Base-by-base conservation (phyloP, 148 eudicot genomes). In the Cornus controversa region DNA sequence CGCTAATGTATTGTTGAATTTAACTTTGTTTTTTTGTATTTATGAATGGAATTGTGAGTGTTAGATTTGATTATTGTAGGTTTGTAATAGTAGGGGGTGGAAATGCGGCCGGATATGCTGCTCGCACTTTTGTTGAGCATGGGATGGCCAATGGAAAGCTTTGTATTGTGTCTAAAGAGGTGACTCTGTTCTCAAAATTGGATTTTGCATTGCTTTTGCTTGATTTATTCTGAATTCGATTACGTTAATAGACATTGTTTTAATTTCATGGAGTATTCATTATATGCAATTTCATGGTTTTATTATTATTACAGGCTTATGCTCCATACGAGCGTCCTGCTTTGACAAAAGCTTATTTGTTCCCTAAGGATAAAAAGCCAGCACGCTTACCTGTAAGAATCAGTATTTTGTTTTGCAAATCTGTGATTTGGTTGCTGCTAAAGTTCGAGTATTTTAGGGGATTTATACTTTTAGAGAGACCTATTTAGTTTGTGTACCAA, bases 271-370 rank as follows among this genome's bases (percentile, higher is more conserved):
- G 8, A 3, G 45, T 7, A 4, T 40, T 40, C 10, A 40, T 6
- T 40, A 40, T 69, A 36, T 37, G n/a, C 23, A 4, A 18, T 22
- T 29, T 31, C 50, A 25, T 73, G 25, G 9, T 57, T 23, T 23
- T 67, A 14, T 16, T 69, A 54, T 53, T 54, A 65, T 81, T 73
- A 68, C 93, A 96, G 99, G 92, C 99, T 37, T 83, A 82, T 77
- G 99, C 97, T 37, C 99, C 99, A 57, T 96, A 96, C 76, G 99
- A 96, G 86, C 91, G 98, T 22, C 99, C 99, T 60, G 96, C 99
- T 74, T 82, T 96, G 86, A 96, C 99, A 1, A 96, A 96, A 84
- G 98, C 77, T 63, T 96, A 96, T 71, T 86, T 96, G 82, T 93
- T 93, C 80, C 99, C 98, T 26, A 77, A 77, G 54, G 97, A 96